Base-by-base conservation (phyloP, 23 red algal species). In the Gracilaria vermiculophylla region DNA sequence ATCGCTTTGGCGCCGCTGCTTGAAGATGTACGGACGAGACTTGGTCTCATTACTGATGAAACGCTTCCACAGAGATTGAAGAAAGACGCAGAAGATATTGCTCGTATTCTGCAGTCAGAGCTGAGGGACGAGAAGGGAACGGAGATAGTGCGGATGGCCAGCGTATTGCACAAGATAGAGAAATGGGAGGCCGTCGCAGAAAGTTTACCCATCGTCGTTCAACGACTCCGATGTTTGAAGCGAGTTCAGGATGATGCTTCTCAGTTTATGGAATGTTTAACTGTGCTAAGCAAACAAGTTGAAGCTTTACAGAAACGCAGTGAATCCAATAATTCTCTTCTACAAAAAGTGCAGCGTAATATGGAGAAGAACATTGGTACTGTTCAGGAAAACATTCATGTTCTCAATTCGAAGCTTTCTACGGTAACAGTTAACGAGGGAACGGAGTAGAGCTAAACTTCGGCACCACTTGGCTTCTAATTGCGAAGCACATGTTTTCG, bases 91-190 rank as follows among this genome's bases (percentile, higher is more conserved):
- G 49, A 55, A 50, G 69, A 78, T 27, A 77, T 88, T 76, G 84
- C 84, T 14, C 50, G 69, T 9, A 62, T 88, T 34, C 33, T 88
- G 11, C 50, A 76, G n/a, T 49, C 44, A 49, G 69, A 88, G n/a
- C 53, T 88, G 21, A 49, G 73, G 10, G 69, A 57, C 39, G 48
- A 88, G 37, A 49, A 44, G 49, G 84, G 84, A 9, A 37, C 58
- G 14, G 70, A 52, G 23, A 60, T 64, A 14, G 35, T 88, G 44
- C 66, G 66, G 10, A 65, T 70, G 69, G 84, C 69, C 5, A 76
- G 44, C 21, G 37, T 88, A 3, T 66, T 88, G 47, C 44, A 88
- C 8, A 88, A 88, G 69, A 88, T 77, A 36, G 84, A 88, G 53
- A 58, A 76, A 62, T 88, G 84, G 84, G 66, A 88, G 39, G 35